A percentile compares a stretch with the other conserved stretches of the same genome.
These are phyloP conservation scores for Eleusine coracana DNA, from an alignment of 176 grass and related monocot species.

Conservation along the genomic window DNA sequence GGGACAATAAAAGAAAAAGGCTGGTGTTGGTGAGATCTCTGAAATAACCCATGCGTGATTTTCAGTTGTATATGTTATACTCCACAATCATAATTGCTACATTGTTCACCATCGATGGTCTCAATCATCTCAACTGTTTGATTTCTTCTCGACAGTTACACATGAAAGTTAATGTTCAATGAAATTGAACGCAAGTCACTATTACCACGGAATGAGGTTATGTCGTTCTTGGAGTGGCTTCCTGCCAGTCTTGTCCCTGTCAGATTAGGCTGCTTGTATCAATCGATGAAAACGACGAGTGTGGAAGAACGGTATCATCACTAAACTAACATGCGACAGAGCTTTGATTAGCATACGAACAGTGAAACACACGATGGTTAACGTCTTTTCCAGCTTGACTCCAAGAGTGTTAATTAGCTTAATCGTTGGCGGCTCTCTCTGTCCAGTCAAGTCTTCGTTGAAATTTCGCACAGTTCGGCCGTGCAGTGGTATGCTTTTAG, in stretches of 20 bases:
- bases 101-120: too few species aligned
- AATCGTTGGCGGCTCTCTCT: not conserved
- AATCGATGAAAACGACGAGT: not conserved
- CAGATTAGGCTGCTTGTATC: not conserved
- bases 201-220: not conserved
- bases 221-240: not conserved
- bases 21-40: too few species aligned
- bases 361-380: too few species aligned
- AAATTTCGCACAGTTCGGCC: not conserved
- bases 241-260: not conserved
- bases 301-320: not conserved
- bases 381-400: not conserved
- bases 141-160: too few species aligned
- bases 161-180: too few species aligned
- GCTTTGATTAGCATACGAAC: not conserved
- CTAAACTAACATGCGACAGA: not conserved
- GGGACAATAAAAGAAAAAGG: too few species aligned
- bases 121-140: too few species aligned
- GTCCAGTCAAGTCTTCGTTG: not conserved
- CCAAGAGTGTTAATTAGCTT: not conserved
- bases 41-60: too few species aligned
- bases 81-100: too few species aligned
- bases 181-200: not conserved
- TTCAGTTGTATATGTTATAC: too few species aligned
- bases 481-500: not conserved